Conservation (phyloP, 139 green algal species). For the Monoraphidium neglectum region DNA sequence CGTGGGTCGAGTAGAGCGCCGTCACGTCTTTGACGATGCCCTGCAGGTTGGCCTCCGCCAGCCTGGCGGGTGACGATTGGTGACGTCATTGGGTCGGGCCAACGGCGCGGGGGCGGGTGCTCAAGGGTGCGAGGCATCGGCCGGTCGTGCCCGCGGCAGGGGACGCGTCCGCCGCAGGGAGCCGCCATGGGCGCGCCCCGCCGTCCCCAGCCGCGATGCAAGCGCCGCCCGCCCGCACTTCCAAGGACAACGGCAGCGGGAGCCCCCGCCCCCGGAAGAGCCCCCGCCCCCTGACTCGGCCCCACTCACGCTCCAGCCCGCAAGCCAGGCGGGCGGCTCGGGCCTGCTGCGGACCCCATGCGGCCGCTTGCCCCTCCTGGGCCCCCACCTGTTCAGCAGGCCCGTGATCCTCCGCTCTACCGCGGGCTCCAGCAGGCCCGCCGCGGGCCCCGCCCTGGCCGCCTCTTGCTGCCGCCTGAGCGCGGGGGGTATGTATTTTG, state of each 20-base stretch:
- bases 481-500: slow-evolving; percentile 66
- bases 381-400: slow-evolving; percentile 70
- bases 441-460: neutral
- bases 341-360: neutral
- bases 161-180: neutral
- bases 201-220: neutral
- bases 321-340: neutral
- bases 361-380: neutral
- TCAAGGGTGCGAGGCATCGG: neutral
- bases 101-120: neutral
- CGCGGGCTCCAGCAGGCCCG: slow-evolving; percentile 12
- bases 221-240: neutral
- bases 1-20: slow-evolving; percentile 56
- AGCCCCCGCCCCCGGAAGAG: too few species aligned
- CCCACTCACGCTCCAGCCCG: neutral
- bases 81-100: neutral
- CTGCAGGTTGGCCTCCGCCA: slow-evolving; percentile 74
- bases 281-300: too few species aligned
- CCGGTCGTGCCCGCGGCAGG: neutral
- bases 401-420: slow-evolving; percentile 64
- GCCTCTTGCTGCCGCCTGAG: slow-evolving; percentile 22
- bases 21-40: slow-evolving; percentile 59
- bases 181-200: neutral
- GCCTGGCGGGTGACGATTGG: slow-evolving; percentile 12
- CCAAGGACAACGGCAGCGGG: neutral